Base-by-base conservation (phyloP, 805 yeast species). In the Ogataea ramenticola region DNA sequence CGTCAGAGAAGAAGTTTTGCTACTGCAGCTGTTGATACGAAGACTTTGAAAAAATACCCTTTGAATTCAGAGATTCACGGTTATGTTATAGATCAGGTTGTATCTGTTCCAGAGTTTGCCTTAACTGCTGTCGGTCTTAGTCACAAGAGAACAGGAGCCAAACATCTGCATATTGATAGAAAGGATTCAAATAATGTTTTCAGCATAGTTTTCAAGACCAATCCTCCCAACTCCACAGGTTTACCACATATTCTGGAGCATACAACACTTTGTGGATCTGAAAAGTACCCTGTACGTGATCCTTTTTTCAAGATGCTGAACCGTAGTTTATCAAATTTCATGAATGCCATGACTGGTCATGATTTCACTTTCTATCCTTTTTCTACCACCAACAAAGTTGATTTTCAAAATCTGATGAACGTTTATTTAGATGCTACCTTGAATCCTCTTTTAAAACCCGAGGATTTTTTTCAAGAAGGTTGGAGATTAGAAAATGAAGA, bases 291-390 rank as follows among this genome's bases (percentile, higher is more conserved):
- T 2, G 96, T 93, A 1, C 72, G 97, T 52, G 99, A 93, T 64
- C 99, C 99, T 2, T 93, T 93, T 63, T 93, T 93, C 75, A 91
- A 91, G 61, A 93, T 93, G 99, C 71, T 91, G 46, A 91, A 89
- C 61, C 68, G 97, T 50, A 88, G 97, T n/a, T 67, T 93, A 55
- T 81, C 96, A 30, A 93, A 88, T 61, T 93, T 89, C 64, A 93
- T 93, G 99, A 93, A 93, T 61, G 99, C 99, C 9, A 87, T 93
- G 96, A 93, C 99, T 0, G 99, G 96, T 20, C 90, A 86, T 54
- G 98, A 93, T 64, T 90, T 89, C 58, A 93, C 99, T 0, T 90
- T 80, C 62, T 93, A 86, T 56, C 99, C 99, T 4, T 93, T 93
- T 69, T 86, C 98, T 26, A 93, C 99, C 2, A 91, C 98, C 11